Evolutionary conservation across 331 rosid species (phyloP).

Genomic region (Dryas integrifolia): DNA sequence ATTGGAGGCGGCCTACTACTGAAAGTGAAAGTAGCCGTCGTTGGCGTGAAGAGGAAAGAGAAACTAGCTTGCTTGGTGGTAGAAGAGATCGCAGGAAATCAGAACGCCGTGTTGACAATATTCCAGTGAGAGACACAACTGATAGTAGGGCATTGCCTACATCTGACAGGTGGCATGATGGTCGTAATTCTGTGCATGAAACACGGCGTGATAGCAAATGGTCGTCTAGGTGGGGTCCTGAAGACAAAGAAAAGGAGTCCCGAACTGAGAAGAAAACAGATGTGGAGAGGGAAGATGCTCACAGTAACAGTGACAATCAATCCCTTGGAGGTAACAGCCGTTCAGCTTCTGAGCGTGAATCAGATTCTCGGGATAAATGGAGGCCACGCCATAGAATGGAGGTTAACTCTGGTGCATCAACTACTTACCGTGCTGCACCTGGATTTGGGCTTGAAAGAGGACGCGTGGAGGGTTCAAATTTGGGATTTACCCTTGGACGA

Average conservation of each 20-base stretch:
- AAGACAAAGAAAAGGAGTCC: constrained; percentile 58
- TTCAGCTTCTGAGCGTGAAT: constrained; percentile 50
- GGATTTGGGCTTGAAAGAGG: constrained; percentile 59
- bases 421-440: constrained; percentile 56
- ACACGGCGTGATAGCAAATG: constrained; percentile 57
- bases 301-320: constrained; percentile 40
- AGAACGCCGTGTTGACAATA: constrained; percentile 48
- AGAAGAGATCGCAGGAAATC: constrained; percentile 56
- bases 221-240: constrained; percentile 70
- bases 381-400: constrained; percentile 70
- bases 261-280: constrained; percentile 49
- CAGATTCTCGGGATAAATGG: constrained; percentile 67
- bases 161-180: constrained; percentile 58
- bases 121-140: constrained; percentile 39
- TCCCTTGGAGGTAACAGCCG: constrained; percentile 39
- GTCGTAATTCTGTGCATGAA: constrained; percentile 47
- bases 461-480: constrained; percentile 45
- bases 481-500: constrained; percentile 54
- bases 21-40: constrained; percentile 54
- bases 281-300: constrained; percentile 49
- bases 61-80: constrained; percentile 56
- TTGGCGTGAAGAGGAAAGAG: constrained; percentile 69
- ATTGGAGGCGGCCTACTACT: constrained; percentile 45
- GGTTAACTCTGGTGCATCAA: constrained; percentile 41
- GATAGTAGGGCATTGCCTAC: constrained; percentile 43